Evolutionary conservation across 176 grass and related monocot species (phyloP).

Genomic region (Triticum timopheevii): DNA sequence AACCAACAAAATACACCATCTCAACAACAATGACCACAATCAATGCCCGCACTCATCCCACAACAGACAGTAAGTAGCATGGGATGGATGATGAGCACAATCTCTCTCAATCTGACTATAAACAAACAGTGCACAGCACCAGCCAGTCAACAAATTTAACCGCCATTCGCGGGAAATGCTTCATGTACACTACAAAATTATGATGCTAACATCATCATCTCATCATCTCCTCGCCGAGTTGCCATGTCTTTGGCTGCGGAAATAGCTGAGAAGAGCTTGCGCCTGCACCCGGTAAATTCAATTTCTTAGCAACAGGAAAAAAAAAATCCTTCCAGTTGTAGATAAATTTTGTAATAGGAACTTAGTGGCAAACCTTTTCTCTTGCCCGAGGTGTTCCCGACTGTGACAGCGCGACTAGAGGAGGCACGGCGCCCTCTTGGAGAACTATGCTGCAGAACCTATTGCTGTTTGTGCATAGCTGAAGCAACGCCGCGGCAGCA

Average conservation of each 20-base stretch:
- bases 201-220: background rate
- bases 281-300: constrained; percentile 46
- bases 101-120: background rate
- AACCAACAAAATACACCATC: background rate
- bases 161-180: background rate
- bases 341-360: background rate
- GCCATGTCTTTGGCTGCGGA: constrained; percentile 91
- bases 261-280: constrained; percentile 91
- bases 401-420: constrained; percentile 81
- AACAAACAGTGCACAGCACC: constrained; percentile 26
- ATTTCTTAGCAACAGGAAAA: background rate
- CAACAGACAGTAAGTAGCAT: background rate
- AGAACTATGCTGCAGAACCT: constrained; percentile 94
- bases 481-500: constrained; percentile 81
- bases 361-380: constrained; percentile 62
- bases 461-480: constrained; percentile 87
- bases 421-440: constrained; percentile 96
- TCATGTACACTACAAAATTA: constrained; percentile 43
- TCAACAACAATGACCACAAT: background rate
- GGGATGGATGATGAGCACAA: constrained; percentile 13
- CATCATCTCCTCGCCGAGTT: constrained; percentile 55
- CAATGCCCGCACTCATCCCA: constrained; percentile 3
- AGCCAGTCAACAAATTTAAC: constrained; percentile 6
- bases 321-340: too few species aligned
- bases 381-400: constrained; percentile 89